Evolutionary conservation across 345 rosid species (phyloP).

Genomic region (Euclidium syriacum): DNA sequence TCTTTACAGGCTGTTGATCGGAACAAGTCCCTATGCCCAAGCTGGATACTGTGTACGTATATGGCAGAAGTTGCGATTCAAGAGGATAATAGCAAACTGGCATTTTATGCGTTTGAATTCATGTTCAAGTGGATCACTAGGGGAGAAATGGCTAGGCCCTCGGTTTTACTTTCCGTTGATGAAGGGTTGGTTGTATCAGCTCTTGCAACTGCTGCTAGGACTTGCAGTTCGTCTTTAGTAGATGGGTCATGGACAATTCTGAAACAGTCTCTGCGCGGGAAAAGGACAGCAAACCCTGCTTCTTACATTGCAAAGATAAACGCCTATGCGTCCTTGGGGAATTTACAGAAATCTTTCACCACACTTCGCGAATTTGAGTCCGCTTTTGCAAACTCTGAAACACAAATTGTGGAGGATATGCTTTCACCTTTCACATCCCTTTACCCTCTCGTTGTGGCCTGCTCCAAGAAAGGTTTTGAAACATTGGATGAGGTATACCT

Average conservation of each 20-base stretch:
- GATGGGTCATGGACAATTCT: slow-evolving; percentile 85
- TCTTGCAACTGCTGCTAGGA: slow-evolving; percentile 86
- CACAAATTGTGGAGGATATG: slow-evolving; percentile 49
- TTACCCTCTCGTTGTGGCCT: slow-evolving; percentile 72
- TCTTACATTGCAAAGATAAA: slow-evolving; percentile 71
- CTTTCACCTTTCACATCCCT: slow-evolving; percentile 87
- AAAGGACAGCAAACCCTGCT: slow-evolving; percentile 65
- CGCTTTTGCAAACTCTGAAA: slow-evolving; percentile 39
- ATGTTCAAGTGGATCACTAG: slow-evolving; percentile 75
- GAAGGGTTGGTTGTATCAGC: slow-evolving; percentile 77
- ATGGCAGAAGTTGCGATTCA: slow-evolving; percentile 71
- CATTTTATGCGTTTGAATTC: slow-evolving; percentile 74
- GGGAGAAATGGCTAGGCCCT: slow-evolving; percentile 66
- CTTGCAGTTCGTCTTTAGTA: slow-evolving; percentile 54
- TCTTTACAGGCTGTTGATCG: slow-evolving; percentile 60
- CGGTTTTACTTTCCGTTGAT: slow-evolving; percentile 58
- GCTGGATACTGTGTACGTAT: slow-evolving; percentile 59
- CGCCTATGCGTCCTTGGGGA: slow-evolving; percentile 72
- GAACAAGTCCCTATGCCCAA: slow-evolving; percentile 80
- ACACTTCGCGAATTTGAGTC: slow-evolving; percentile 70
- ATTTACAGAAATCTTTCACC: slow-evolving; percentile 64
- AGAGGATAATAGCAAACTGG: slow-evolving; percentile 73
- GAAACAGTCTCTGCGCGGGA: slow-evolving; percentile 55
- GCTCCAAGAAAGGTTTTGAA: slow-evolving; percentile 82
- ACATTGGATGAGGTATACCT: slow-evolving; percentile 71